Evolutionary conservation across 2,329 filamentous ascomycete species (phyloP), one percentile per base, ranked within the genome.

Genomic region (Penicillium sp.): DNA sequence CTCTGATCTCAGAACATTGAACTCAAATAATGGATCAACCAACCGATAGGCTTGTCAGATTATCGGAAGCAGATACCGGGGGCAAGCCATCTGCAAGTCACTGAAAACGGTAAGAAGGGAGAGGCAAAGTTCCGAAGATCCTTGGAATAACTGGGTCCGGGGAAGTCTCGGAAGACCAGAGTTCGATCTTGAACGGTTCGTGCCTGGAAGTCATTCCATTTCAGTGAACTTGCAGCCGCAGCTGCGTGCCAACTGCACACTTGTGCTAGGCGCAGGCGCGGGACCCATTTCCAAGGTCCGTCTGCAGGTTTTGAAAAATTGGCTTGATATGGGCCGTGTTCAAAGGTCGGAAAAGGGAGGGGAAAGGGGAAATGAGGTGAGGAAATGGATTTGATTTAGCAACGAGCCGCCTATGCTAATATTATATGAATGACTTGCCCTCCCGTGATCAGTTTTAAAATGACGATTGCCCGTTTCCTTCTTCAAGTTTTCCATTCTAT

Each of bases 181-280:
- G 55, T 60, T 60, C 9, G 48, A 59, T 48, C 48, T 55, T 22
- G 26, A 64, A 60, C 60, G 56, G 63, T 65, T 66, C 60, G 53
- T 65, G 55, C 48, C 45, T 60, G 51, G 52, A 35, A 46, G 22
- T 41, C 58, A 33, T 51, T 44, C 24, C 54, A 48, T 48, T 62
- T 56, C 39, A 62, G 51, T 52, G 24, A 41, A 43, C 48, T 41
- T 59, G 61, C 59, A 59, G 54, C 41, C 22, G 37, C 27, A 57
- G 56, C 56, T 61, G 57, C 63, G 60, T 62, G 61, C 57, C 22
- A 31, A 46, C 56, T 64, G 62, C 62, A 63, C 44, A 58, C 55
- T 58, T 27, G 24, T 52, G 53, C 55, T 61, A 63, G 64, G 57
- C 56, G 48, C 60, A 63, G 58, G 33, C 57, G 58, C 54, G 53